Conservation (phyloP, 2,329 filamentous ascomycete genomes). For the Paradendryphiella salina region DNA sequence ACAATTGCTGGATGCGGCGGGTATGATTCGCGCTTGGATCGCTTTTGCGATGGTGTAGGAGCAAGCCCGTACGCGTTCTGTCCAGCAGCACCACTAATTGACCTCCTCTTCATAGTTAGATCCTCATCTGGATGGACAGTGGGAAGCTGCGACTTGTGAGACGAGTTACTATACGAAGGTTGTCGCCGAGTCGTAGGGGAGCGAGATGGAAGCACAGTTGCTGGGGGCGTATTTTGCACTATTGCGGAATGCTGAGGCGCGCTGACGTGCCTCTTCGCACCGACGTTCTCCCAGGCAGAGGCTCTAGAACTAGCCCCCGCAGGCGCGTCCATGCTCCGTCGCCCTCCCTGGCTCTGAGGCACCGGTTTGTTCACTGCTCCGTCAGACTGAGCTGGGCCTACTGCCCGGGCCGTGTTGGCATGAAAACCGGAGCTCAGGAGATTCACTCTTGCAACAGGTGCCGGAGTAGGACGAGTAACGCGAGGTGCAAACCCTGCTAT, state of each 20-base stretch:
- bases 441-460: conserved; percentile 17
- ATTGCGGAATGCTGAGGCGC: conserved; percentile 30
- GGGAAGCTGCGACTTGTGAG: conserved; percentile 43
- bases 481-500: neutral
- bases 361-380: conserved; percentile 14
- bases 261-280: conserved; percentile 32
- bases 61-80: conserved; percentile 36
- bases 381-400: conserved; percentile 14
- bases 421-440: conserved; percentile 31
- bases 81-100: conserved; percentile 43
- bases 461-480: neutral
- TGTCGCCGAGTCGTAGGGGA: conserved; percentile 29
- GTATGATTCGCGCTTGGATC: conserved; percentile 38
- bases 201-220: conserved; percentile 26
- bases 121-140: conserved; percentile 14
- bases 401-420: conserved; percentile 26
- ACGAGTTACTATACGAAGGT: conserved; percentile 38
- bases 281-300: conserved; percentile 32
- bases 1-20: conserved; percentile 46
- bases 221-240: conserved; percentile 19
- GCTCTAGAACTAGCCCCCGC: conserved; percentile 12
- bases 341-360: conserved; percentile 20
- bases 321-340: conserved; percentile 24
- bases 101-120: conserved; percentile 30
- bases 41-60: conserved; percentile 20